These are phyloP conservation scores for Alternaria sp. DNA, from an alignment of 2,329 filamentous ascomycete species.

Conservation along the genomic window DNA sequence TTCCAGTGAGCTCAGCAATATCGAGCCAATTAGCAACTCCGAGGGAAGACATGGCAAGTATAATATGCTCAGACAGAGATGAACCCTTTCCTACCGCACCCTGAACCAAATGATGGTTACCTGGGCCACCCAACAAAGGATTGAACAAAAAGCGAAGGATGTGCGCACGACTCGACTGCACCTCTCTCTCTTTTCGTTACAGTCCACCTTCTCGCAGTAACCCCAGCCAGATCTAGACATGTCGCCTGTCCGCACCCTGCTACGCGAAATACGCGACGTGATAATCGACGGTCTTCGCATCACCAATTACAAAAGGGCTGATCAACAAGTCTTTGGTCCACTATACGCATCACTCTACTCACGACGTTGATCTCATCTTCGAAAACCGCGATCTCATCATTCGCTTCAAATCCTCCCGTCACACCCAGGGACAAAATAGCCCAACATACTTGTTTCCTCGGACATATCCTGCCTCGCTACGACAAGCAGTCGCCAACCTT, in stretches of 20 bases:
- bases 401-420: background rate
- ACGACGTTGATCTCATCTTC: background rate
- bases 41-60: background rate
- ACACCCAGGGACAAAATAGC: background rate
- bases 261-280: background rate
- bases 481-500: background rate
- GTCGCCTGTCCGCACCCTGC: background rate
- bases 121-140: background rate
- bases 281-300: background rate
- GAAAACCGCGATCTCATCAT: background rate
- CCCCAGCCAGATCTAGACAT: background rate
- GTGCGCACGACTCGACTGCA: background rate
- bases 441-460: background rate
- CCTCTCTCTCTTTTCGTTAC: background rate
- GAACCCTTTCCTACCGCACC: background rate
- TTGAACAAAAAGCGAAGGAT: background rate
- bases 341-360: background rate
- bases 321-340: background rate
- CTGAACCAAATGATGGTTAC: background rate
- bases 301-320: background rate
- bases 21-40: background rate
- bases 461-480: background rate
- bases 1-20: background rate
- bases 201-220: background rate
- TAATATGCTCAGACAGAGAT: background rate